phyloP scores from a whole-genome alignment of 2,329 filamentous ascomycete species.

The Venturia oleaginea region DNA sequence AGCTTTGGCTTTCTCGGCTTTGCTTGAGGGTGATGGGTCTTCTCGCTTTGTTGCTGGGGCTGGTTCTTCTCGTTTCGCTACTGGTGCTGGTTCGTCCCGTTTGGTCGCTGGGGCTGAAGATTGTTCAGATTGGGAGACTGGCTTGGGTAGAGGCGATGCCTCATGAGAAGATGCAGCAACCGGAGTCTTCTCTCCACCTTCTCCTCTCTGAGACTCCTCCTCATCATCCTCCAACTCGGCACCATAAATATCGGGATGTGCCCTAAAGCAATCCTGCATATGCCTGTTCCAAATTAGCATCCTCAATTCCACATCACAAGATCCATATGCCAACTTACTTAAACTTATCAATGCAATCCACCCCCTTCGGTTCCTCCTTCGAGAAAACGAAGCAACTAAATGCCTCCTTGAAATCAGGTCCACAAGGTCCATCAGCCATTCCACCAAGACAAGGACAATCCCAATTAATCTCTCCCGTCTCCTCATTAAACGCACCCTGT shows the following conservation, averaged over 20 bases:
- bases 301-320: background rate
- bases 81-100: conserved; percentile 16
- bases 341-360: conserved; percentile 96
- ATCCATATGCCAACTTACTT: conserved; percentile 52
- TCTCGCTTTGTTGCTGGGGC: conserved; percentile 15
- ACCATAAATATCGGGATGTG: conserved; percentile 88
- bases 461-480: conserved; percentile 99
- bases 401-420: conserved; percentile 86
- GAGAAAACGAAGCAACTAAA: conserved; percentile 99
- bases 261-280: conserved; percentile 96
- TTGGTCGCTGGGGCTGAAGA: background rate
- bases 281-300: conserved; percentile 47
- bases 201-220: conserved; percentile 31
- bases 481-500: conserved; percentile 92
- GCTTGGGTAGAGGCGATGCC: conserved; percentile 12
- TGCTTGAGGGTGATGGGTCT: conserved; percentile 17
- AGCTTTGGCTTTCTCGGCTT: conserved; percentile 21
- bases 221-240: conserved; percentile 76
- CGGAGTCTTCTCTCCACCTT: conserved; percentile 15
- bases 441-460: conserved; percentile 95
- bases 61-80: conserved; percentile 17
- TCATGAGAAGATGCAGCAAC: conserved; percentile 9
- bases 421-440: conserved; percentile 94
- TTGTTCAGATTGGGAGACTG: conserved; percentile 9
- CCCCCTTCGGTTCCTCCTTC: conserved; percentile 88